A percentile compares a stretch with the other conserved stretches of the same genome.
Conservation (phyloP, 257 asterid species). For the Solanum okadae region DNA sequence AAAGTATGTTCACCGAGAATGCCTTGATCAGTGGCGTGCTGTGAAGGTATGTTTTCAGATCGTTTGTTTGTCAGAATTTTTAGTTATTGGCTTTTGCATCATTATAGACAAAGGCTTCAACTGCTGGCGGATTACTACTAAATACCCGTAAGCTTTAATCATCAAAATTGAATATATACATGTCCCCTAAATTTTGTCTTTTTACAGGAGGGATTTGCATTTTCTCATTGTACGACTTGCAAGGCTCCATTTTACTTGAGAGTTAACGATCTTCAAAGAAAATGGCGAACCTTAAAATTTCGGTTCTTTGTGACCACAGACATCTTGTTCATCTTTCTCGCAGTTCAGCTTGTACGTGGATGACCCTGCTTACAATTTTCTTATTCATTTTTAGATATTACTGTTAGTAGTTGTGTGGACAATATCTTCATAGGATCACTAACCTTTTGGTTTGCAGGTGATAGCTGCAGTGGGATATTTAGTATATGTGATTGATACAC, state of each 20-base stretch:
- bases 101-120: neutral
- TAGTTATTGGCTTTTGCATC: neutral
- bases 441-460: slow-evolving; percentile 39
- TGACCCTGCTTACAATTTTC: neutral
- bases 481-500: slow-evolving; percentile 56
- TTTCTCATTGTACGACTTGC: slow-evolving; percentile 94
- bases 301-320: slow-evolving; percentile 90
- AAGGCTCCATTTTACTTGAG: slow-evolving; percentile 81
- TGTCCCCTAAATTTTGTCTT: neutral
- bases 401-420: neutral
- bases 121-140: neutral
- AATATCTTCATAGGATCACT: neutral
- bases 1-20: slow-evolving; percentile 81
- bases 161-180: neutral
- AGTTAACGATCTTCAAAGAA: slow-evolving; percentile 68
- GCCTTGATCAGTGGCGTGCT: slow-evolving; percentile 97
- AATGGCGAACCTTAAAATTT: slow-evolving; percentile 85
- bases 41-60: slow-evolving; percentile 42
- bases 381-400: neutral
- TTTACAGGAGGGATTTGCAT: slow-evolving; percentile 89
- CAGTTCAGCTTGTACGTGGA: slow-evolving; percentile 71
- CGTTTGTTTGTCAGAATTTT: neutral
- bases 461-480: slow-evolving; percentile 55
- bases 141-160: neutral
- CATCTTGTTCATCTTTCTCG: slow-evolving; percentile 64